These are phyloP conservation scores for Plectosphaerella cucumerina DNA, from an alignment of 2,329 filamentous ascomycete genomes.

Conservation along the genomic window DNA sequence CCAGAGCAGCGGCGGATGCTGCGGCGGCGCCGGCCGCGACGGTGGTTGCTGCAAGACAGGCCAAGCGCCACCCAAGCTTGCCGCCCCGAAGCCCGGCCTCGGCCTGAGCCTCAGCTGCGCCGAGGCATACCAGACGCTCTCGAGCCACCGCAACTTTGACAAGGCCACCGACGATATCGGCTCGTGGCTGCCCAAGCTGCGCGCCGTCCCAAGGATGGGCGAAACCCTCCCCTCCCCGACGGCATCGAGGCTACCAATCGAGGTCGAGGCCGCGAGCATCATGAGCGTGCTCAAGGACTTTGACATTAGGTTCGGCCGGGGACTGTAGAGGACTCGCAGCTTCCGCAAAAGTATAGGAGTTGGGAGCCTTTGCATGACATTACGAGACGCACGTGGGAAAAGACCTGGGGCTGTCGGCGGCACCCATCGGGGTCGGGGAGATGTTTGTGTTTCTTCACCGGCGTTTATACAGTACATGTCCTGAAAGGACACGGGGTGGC, in stretches of 20 bases:
- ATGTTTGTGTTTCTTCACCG: neutral
- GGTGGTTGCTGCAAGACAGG: slow-evolving; percentile 63
- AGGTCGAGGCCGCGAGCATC: slow-evolving; percentile 78
- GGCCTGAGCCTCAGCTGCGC: slow-evolving; percentile 66
- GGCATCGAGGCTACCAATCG: slow-evolving; percentile 52
- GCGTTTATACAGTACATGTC: neutral
- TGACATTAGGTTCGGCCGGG: slow-evolving; percentile 64
- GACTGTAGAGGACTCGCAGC: slow-evolving; percentile 4
- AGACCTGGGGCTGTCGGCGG: neutral
- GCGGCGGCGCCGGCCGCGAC: slow-evolving; percentile 54
- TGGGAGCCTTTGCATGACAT: neutral
- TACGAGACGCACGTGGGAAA: neutral
- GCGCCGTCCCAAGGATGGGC: slow-evolving; percentile 46
- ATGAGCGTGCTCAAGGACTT: slow-evolving; percentile 83
- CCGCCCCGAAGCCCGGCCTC: slow-evolving; percentile 21
- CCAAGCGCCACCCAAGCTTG: slow-evolving; percentile 18
- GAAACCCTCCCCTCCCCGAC: slow-evolving; percentile 21
- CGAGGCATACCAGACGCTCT: slow-evolving; percentile 74
- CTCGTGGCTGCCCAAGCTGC: slow-evolving; percentile 72
- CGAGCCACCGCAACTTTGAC: slow-evolving; percentile 72
- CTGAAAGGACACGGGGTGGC: neutral
- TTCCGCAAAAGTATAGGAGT: neutral
- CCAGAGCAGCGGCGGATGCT: slow-evolving; percentile 36
- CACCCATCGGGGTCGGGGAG: neutral
- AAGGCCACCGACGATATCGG: slow-evolving; percentile 69